Conservation (phyloP, 495 filamentous ascomycete genomes). For the Xylaria telfairii region DNA sequence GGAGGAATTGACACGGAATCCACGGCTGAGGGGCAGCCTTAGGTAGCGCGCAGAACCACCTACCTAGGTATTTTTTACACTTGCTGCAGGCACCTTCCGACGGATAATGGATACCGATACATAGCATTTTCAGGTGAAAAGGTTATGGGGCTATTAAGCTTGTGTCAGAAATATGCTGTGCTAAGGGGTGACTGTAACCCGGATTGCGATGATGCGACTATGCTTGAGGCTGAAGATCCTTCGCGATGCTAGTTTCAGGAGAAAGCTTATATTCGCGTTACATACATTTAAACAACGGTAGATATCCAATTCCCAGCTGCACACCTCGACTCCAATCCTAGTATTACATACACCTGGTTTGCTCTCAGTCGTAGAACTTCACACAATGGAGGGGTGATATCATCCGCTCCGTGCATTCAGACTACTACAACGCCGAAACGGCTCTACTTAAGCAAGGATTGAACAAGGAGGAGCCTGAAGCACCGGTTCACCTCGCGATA, state of each 20-base stretch:
- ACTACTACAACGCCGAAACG: constrained; percentile 12
- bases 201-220: background rate
- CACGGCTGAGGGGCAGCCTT: no score
- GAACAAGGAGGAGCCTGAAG: background rate
- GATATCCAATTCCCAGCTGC: background rate
- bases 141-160: background rate
- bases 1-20: background rate
- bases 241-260: constrained; percentile 5
- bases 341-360: background rate
- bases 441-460: constrained; percentile 3
- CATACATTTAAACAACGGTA: background rate
- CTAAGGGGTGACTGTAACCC: background rate
- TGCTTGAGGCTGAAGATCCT: constrained; percentile 4
- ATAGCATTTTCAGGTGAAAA: no score
- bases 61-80: no score
- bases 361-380: background rate
- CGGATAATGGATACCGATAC: no score
- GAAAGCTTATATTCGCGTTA: background rate
- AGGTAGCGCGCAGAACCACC: no score
- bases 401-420: background rate
- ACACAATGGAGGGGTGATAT: background rate
- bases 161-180: constrained; percentile 1
- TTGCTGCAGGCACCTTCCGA: no score
- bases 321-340: background rate
- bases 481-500: background rate